Evolutionary conservation across 2,329 filamentous ascomycete genomes (phyloP).

Genomic region (Penicillium sp.): DNA sequence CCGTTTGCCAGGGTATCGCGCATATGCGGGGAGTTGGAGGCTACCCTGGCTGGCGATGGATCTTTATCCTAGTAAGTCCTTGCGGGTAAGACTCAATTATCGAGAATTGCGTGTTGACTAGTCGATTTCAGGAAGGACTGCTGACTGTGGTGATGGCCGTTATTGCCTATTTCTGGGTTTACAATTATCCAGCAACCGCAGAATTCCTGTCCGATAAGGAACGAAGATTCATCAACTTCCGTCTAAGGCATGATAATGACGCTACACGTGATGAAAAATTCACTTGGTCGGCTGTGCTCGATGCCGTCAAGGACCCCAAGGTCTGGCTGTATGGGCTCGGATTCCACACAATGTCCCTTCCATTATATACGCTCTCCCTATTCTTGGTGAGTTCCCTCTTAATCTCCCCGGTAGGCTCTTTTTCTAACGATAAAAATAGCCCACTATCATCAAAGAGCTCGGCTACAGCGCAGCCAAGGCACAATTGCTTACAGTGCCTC

Average conservation of each 20-base stretch:
- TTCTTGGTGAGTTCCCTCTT: slow-evolving; percentile 35
- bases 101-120: background rate
- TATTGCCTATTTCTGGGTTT: slow-evolving; percentile 46
- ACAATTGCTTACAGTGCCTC: slow-evolving; percentile 65
- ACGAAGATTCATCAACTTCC: slow-evolving; percentile 62
- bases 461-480: slow-evolving; percentile 49
- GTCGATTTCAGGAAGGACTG: slow-evolving; percentile 63
- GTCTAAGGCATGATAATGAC: slow-evolving; percentile 71
- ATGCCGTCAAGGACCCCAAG: slow-evolving; percentile 70
- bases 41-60: slow-evolving; percentile 64
- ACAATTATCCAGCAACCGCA: slow-evolving; percentile 50
- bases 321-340: slow-evolving; percentile 74
- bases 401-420: background rate
- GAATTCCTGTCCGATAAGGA: slow-evolving; percentile 54
- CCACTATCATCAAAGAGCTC: slow-evolving; percentile 50
- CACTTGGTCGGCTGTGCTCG: slow-evolving; percentile 67
- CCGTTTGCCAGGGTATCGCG: slow-evolving; percentile 48
- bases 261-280: slow-evolving; percentile 72
- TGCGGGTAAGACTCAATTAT: background rate
- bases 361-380: slow-evolving; percentile 46
- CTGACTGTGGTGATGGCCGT: slow-evolving; percentile 64
- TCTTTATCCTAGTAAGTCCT: slow-evolving; percentile 61
- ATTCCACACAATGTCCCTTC: slow-evolving; percentile 75
- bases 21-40: slow-evolving; percentile 54
- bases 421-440: slow-evolving; percentile 26